These are phyloP conservation scores for Oryza punctata DNA, from an alignment of 176 grass and related monocot genomes.

Conservation along the genomic window DNA sequence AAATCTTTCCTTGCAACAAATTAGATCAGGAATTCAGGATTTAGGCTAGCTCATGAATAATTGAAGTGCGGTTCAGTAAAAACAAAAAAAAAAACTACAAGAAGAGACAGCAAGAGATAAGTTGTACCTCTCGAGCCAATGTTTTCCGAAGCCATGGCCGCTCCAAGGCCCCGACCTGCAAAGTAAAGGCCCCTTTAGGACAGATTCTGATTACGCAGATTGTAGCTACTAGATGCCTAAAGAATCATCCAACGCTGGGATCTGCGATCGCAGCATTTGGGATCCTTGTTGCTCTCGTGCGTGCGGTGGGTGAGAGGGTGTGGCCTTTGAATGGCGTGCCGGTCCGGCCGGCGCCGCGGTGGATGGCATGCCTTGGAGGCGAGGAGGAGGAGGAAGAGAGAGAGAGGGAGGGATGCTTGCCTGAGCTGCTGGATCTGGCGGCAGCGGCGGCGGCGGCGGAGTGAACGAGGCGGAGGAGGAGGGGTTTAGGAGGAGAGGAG, in stretches of 20 bases:
- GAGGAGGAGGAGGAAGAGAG: no score
- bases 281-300: no score
- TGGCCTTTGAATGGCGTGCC: no score
- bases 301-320: no score
- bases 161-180: constrained; percentile 10
- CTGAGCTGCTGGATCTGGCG: constrained; percentile 5
- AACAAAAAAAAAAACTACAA: background rate
- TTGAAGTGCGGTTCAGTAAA: background rate
- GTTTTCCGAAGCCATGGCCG: constrained; percentile 40
- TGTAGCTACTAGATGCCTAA: no score
- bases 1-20: background rate
- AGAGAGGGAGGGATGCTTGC: background rate
- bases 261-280: no score
- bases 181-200: background rate
- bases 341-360: no score
- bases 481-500: no score
- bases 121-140: constrained; percentile 40
- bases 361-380: background rate
- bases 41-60: background rate
- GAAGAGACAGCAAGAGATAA: background rate
- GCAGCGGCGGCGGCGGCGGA: constrained; percentile 16
- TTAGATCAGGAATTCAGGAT: background rate
- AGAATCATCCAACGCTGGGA: no score
- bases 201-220: background rate
- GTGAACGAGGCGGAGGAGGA: constrained; percentile 8